These are phyloP conservation scores for Pythium plurisporium DNA, from an alignment of 352 stramenopile genomes.

Conservation along the genomic window DNA sequence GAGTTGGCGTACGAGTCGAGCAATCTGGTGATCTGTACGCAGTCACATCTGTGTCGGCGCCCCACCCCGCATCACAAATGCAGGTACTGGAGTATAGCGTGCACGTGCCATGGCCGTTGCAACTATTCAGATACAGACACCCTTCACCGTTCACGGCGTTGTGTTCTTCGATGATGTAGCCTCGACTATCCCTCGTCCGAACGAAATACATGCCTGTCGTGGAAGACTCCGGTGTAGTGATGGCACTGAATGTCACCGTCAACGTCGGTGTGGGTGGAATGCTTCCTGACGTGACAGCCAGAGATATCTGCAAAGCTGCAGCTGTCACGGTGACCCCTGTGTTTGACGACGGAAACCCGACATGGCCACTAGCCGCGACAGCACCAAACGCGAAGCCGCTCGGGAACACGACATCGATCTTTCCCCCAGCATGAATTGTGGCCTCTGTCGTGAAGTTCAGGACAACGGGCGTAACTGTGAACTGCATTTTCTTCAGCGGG, in stretches of 20 bases:
- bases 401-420: slow-evolving; percentile 52
- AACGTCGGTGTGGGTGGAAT: slow-evolving; percentile 28
- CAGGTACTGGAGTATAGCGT: slow-evolving; percentile 61
- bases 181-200: slow-evolving; percentile 36
- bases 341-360: slow-evolving; percentile 34
- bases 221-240: slow-evolving; percentile 45
- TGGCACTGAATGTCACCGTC: slow-evolving; percentile 35
- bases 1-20: slow-evolving; percentile 41
- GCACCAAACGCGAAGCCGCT: slow-evolving; percentile 29
- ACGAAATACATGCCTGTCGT: slow-evolving; percentile 47
- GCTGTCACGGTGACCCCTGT: slow-evolving; percentile 25
- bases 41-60: slow-evolving; percentile 57
- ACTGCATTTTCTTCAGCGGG: slow-evolving; percentile 31
- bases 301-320: slow-evolving; percentile 21
- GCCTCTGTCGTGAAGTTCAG: slow-evolving; percentile 37
- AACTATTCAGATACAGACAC: slow-evolving; percentile 72
- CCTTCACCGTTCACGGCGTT: slow-evolving; percentile 49
- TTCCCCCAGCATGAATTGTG: slow-evolving; percentile 34
- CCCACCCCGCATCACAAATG: slow-evolving; percentile 60
- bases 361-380: slow-evolving; percentile 21
- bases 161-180: slow-evolving; percentile 52
- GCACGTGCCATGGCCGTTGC: slow-evolving; percentile 77
- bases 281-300: slow-evolving; percentile 31
- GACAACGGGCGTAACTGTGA: slow-evolving; percentile 33
- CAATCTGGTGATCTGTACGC: slow-evolving; percentile 79